Evolutionary conservation across 2,329 filamentous ascomycete species (phyloP), one percentile per base, ranked within the genome.

Genomic region (Claviceps capensis): DNA sequence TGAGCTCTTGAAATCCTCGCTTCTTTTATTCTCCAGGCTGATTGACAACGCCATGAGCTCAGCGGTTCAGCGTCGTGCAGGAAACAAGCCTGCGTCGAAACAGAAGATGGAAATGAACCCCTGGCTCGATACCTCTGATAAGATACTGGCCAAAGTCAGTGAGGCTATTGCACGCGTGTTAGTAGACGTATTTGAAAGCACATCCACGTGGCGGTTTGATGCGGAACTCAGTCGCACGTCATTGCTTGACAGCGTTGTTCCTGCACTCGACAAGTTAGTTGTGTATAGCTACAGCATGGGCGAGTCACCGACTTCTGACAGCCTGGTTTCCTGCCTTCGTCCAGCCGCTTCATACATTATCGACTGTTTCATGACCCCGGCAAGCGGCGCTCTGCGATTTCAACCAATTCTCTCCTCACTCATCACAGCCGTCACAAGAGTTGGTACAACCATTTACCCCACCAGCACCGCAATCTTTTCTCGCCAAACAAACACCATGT

Each of bases 181-280:
- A 56, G 77, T 94, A 23, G 89, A 95, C 61, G 79, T 94, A 6
- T 85, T 94, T 58, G 89, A 95, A 68, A 93, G 85, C 65, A 86
- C 85, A 40, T 79, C 82, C 34, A 88, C 83, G 5, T 98, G 91
- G 93, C 84, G 83, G 58, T 96, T 94, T 63, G 74, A 78, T 6
- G 75, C 78, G 1, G 75, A 81, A 11, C 72, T 82, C 26, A 83
- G 90, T 57, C 81, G 84, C 44, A 78, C 82, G 49, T 73, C 82
- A 52, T 77, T 96, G 48, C 79, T 87, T 53, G 75, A 76, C 17
- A 75, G 76, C 43, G 79, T 95, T 26, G 76, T 87, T 26, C 75
- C 75, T 5, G 77, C 84, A 14, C 83, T 96, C 62, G 77, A 85
- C 56, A 82, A 79, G 46, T 74, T 95, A 34, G 69, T 96, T 22